A percentile compares a stretch with the other conserved stretches of the same genome.
phyloP scores from a whole-genome alignment of 176 grass and related monocot genomes.

The Eremochloa ophiuroides region DNA sequence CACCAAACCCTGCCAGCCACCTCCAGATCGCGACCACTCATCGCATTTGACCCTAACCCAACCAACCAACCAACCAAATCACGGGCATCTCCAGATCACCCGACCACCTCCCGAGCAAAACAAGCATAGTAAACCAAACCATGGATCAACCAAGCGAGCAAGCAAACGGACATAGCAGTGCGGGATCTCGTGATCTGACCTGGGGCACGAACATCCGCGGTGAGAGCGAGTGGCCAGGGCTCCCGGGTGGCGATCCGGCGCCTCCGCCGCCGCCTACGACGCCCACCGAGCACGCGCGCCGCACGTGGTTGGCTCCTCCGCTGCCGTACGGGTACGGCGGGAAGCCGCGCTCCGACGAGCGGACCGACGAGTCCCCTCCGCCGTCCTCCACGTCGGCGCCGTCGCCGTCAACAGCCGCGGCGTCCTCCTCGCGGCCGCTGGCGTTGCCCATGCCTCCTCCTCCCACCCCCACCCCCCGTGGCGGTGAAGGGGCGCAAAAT shows the following conservation, averaged over 20 bases:
- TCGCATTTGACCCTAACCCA: slow-evolving; percentile 20
- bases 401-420: slow-evolving; percentile 37
- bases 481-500: slow-evolving; percentile 45
- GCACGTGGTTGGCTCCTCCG: slow-evolving; percentile 31
- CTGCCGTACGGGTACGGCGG: slow-evolving; percentile 35
- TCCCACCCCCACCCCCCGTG: not conserved
- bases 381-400: slow-evolving; percentile 46
- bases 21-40: slow-evolving; percentile 32
- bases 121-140: slow-evolving; percentile 16
- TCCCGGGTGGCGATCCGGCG: slow-evolving; percentile 57
- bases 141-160: slow-evolving; percentile 14
- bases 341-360: slow-evolving; percentile 47
- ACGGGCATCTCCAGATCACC: slow-evolving; percentile 2
- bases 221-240: slow-evolving; percentile 72
- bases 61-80: slow-evolving; percentile 20
- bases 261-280: slow-evolving; percentile 5
- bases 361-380: slow-evolving; percentile 49
- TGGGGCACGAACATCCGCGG: slow-evolving; percentile 98
- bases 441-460: slow-evolving; percentile 77
- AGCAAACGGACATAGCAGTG: not conserved
- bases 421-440: slow-evolving; percentile 67
- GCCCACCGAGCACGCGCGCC: slow-evolving; percentile 37
- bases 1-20: not conserved
- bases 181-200: slow-evolving; percentile 65
- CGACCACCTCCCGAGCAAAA: slow-evolving; percentile 16